Conservation (phyloP, 768 basidiomycete genomes). For the Suillus variegatus region DNA sequence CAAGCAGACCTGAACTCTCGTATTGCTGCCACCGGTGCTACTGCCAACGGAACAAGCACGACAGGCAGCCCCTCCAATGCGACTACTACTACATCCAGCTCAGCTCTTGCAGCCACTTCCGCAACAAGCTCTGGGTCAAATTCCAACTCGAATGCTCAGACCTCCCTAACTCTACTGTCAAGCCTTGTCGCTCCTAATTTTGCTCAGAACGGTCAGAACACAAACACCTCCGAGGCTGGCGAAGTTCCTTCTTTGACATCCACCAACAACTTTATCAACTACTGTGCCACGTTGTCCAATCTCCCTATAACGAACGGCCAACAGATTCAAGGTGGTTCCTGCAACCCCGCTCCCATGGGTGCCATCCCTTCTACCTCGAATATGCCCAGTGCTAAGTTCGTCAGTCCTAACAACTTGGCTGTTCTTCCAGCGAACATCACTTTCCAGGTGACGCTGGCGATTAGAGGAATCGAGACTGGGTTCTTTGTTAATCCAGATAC, state of each 20-base stretch:
- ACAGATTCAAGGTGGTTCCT: constrained; percentile 52
- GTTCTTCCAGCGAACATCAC: constrained; percentile 44
- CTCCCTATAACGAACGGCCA: constrained; percentile 63
- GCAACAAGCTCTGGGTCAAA: constrained; percentile 11
- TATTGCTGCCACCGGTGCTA: constrained; percentile 39
- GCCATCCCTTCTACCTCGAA: constrained; percentile 49
- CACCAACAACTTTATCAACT: constrained; percentile 77
- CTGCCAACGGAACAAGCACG: constrained; percentile 22
- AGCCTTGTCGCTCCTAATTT: constrained; percentile 59
- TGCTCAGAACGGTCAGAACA: constrained; percentile 47
- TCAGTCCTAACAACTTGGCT: constrained; percentile 44
- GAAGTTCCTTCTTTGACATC: constrained; percentile 61
- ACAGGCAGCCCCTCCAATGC: constrained; percentile 11
- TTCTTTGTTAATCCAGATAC: constrained; percentile 55
- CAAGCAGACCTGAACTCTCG: constrained; percentile 47
- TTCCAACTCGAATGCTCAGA: constrained; percentile 23
- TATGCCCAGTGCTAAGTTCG: constrained; percentile 59
- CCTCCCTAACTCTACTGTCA: constrained; percentile 41
- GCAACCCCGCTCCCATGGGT: constrained; percentile 66
- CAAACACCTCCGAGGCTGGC: constrained; percentile 35
- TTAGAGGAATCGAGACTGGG: constrained; percentile 50
- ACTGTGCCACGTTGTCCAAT: constrained; percentile 48
- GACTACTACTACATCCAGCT: constrained; percentile 16
- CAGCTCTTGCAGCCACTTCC: constrained; percentile 13
- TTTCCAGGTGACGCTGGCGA: constrained; percentile 55